phyloP scores from a whole-genome alignment of 148 eudicot species.

The Fagopyrum homotropicum region DNA sequence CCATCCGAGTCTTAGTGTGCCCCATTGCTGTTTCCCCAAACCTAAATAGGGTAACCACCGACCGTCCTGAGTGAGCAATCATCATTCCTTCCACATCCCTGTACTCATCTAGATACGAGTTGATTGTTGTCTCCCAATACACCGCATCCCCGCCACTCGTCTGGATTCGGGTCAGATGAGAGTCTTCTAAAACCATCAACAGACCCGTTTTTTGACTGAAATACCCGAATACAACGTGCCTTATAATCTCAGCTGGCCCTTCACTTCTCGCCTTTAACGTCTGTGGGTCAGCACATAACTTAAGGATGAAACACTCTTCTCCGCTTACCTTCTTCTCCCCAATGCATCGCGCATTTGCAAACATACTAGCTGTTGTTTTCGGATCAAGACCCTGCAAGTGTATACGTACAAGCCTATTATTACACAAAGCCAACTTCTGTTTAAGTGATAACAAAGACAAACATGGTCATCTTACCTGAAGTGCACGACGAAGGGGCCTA shows the following conservation, averaged over 20 bases:
- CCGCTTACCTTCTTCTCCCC: slow-evolving; percentile 58
- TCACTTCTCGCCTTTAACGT: slow-evolving; percentile 51
- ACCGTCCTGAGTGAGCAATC: slow-evolving; percentile 92
- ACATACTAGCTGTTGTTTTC: slow-evolving; percentile 54
- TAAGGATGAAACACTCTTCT: slow-evolving; percentile 62
- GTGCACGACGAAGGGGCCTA: slow-evolving; percentile 78
- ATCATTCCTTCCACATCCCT: slow-evolving; percentile 80
- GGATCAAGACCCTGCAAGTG: slow-evolving; percentile 55
- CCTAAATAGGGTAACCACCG: slow-evolving; percentile 84
- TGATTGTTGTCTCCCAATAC: slow-evolving; percentile 92
- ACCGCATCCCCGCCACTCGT: slow-evolving; percentile 84
- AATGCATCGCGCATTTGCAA: slow-evolving; percentile 47
- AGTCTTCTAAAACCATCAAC: slow-evolving; percentile 55
- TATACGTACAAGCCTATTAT: too few species aligned
- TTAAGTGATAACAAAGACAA: too few species aligned
- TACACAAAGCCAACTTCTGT: too few species aligned
- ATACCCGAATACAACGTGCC: slow-evolving; percentile 55
- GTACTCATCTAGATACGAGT: slow-evolving; percentile 73
- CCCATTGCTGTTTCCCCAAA: slow-evolving; percentile 87
- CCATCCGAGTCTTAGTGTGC: slow-evolving; percentile 74
- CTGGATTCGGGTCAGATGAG: slow-evolving; percentile 81
- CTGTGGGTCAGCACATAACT: slow-evolving; percentile 52
- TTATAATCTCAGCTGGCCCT: slow-evolving; percentile 59
- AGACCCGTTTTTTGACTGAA: slow-evolving; percentile 61
- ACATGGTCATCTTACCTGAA: slow-evolving; percentile 46